A percentile compares a stretch with the other conserved stretches of the same genome.
Evolutionary conservation across 331 rosid species (phyloP).

Genomic region (Cydonia oblonga): DNA sequence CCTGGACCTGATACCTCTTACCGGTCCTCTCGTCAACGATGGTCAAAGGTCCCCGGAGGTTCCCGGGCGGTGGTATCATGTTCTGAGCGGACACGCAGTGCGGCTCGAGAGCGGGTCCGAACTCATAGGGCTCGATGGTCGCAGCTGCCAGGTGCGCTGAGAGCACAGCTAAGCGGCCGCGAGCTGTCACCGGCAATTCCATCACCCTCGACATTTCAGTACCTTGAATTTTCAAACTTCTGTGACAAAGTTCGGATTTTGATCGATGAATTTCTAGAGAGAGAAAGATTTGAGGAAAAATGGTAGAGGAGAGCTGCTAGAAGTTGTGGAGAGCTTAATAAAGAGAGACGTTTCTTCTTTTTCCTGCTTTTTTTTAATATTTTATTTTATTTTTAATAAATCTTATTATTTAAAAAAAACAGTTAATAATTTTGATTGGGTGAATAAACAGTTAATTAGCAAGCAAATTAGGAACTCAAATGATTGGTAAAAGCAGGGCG

Average conservation of each 20-base stretch:
- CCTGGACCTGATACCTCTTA: conserved; percentile 46
- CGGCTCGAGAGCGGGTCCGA: conserved; percentile 21
- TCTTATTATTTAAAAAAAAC: too few species aligned
- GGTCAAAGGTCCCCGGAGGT: conserved; percentile 48
- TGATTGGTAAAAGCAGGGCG: background rate
- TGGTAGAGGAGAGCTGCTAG: background rate
- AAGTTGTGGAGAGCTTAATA: background rate
- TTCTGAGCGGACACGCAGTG: conserved; percentile 39
- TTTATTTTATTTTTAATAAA: too few species aligned
- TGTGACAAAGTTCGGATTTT: background rate
- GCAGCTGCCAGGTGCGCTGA: conserved; percentile 49
- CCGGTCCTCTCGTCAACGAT: conserved; percentile 77
- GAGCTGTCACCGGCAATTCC: conserved; percentile 30
- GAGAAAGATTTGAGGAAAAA: background rate
- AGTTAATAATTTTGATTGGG: background rate
- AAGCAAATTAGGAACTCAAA: background rate
- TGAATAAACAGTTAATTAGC: background rate
- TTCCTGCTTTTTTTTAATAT: background rate
- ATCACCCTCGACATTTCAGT: conserved; percentile 31
- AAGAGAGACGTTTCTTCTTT: background rate
- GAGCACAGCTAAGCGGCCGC: conserved; percentile 67
- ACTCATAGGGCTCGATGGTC: conserved; percentile 22
- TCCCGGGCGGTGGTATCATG: conserved; percentile 25
- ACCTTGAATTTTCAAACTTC: background rate
- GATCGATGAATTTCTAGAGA: background rate